phyloP scores from a whole-genome alignment of 2,329 filamentous ascomycete species.

The Apiospora saccharicola region DNA sequence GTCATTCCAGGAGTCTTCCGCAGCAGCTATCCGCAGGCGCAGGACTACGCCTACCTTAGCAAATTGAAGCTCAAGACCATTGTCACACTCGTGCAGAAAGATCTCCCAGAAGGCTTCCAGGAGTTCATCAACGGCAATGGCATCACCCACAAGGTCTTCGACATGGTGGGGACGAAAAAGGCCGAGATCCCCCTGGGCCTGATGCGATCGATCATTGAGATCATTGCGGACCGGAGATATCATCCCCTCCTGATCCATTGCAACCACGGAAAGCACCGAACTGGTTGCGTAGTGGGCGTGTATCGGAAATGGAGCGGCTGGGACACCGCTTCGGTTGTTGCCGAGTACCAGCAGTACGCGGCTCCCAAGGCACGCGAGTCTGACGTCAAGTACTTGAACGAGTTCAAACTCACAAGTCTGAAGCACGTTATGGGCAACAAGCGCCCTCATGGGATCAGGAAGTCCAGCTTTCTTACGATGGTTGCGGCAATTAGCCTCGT shows the following conservation, averaged over 20 bases:
- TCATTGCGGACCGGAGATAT: conserved; percentile 76
- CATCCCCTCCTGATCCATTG: conserved; percentile 89
- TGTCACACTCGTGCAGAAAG: conserved; percentile 72
- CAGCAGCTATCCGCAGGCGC: conserved; percentile 77
- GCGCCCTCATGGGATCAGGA: conserved; percentile 39
- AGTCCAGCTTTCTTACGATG: conserved; percentile 51
- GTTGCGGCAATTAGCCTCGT: conserved; percentile 30
- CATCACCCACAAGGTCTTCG: conserved; percentile 77
- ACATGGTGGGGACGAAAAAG: conserved; percentile 90
- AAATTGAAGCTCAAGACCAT: conserved; percentile 78
- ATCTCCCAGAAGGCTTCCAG: conserved; percentile 60
- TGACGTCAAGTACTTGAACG: conserved; percentile 64
- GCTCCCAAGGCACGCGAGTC: conserved; percentile 66
- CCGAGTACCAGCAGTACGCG: conserved; percentile 77
- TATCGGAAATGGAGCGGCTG: conserved; percentile 78
- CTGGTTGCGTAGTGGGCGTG: conserved; percentile 85
- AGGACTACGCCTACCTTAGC: conserved; percentile 75
- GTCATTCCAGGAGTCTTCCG: conserved; percentile 80
- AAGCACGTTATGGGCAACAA: conserved; percentile 45
- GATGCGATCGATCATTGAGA: conserved; percentile 74
- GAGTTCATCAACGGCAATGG: conserved; percentile 70
- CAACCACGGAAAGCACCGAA: conserved; percentile 93
- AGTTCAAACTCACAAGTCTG: conserved; percentile 53
- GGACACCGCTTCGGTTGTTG: conserved; percentile 66
- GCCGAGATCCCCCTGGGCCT: conserved; percentile 69